phyloP scores from a whole-genome alignment of 805 yeast genomes.

The Grigorovia humatica region DNA sequence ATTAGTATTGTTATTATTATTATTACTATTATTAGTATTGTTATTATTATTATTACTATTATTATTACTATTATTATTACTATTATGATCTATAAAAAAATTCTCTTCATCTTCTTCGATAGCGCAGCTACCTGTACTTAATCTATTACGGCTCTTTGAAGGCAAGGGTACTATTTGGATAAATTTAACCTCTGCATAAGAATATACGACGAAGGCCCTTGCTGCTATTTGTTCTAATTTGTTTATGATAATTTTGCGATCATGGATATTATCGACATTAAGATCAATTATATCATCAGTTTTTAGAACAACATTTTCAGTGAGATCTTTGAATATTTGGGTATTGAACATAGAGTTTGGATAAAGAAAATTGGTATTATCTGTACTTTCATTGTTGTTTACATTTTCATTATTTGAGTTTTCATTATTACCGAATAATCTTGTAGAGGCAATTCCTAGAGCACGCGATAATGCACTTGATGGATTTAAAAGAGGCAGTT shows the following conservation, averaged over 20 bases:
- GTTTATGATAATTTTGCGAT: conserved; percentile 26
- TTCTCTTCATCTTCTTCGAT: conserved; percentile 10
- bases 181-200: conserved; percentile 86
- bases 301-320: conserved; percentile 24
- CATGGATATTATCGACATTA: conserved; percentile 8
- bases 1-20: background rate
- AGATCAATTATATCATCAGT: conserved; percentile 18
- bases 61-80: background rate
- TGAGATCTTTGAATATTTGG: conserved; percentile 23
- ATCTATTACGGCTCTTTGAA: conserved; percentile 7
- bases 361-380: conserved; percentile 11
- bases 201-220: conserved; percentile 78
- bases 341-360: conserved; percentile 17
- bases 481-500: conserved; percentile 40
- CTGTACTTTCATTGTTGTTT: conserved; percentile 15
- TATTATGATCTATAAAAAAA: background rate
- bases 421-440: conserved; percentile 54
- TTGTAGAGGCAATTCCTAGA: conserved; percentile 73
- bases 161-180: conserved; percentile 61
- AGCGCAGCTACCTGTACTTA: conserved; percentile 27
- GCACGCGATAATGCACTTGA: conserved; percentile 86
- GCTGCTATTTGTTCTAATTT: conserved; percentile 70
- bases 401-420: conserved; percentile 1
- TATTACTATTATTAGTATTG: background rate
- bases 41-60: background rate